phyloP scores from a whole-genome alignment of 2,329 filamentous ascomycete genomes.

The Piedraia hortae region DNA sequence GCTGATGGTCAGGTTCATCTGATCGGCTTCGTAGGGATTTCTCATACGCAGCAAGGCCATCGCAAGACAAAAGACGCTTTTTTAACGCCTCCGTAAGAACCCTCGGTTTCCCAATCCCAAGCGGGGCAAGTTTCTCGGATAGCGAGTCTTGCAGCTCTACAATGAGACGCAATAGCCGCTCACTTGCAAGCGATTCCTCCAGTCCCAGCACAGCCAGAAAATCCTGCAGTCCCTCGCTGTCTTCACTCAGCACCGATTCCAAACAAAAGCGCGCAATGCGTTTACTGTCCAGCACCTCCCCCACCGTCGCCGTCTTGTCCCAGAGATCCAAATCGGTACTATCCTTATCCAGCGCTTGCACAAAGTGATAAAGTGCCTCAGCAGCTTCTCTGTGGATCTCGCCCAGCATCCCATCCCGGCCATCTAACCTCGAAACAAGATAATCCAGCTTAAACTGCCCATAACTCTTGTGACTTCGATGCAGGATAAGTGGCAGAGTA shows the following conservation, averaged over 20 bases:
- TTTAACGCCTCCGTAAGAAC: slow-evolving; percentile 25
- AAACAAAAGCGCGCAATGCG: slow-evolving; percentile 33
- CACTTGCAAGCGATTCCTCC: slow-evolving; percentile 25
- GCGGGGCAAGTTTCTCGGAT: slow-evolving; percentile 24
- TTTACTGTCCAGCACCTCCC: slow-evolving; percentile 27
- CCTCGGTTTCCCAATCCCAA: slow-evolving; percentile 22
- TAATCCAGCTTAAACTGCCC: slow-evolving; percentile 70
- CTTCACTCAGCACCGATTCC: slow-evolving; percentile 33
- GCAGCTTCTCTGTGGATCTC: slow-evolving; percentile 13
- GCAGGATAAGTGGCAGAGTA: slow-evolving; percentile 66
- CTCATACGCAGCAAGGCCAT: slow-evolving; percentile 12
- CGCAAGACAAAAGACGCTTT: slow-evolving; percentile 27
- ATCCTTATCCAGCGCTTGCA: slow-evolving; percentile 34
- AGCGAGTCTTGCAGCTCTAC: slow-evolving; percentile 25
- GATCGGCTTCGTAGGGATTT: slow-evolving; percentile 2
- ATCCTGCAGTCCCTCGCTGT: slow-evolving; percentile 27
- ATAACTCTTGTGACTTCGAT: slow-evolving; percentile 84
- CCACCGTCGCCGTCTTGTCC: slow-evolving; percentile 31
- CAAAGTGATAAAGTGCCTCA: slow-evolving; percentile 25
- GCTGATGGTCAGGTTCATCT: background rate
- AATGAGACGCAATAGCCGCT: slow-evolving; percentile 23
- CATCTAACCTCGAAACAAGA: slow-evolving; percentile 7
- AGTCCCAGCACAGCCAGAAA: slow-evolving; percentile 29
- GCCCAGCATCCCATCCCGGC: slow-evolving; percentile 6
- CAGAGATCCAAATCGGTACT: slow-evolving; percentile 36